Evolutionary conservation across 2,329 filamentous ascomycete genomes (phyloP), one percentile per base, ranked within the genome.

Genomic region (Zalaria obscura): DNA sequence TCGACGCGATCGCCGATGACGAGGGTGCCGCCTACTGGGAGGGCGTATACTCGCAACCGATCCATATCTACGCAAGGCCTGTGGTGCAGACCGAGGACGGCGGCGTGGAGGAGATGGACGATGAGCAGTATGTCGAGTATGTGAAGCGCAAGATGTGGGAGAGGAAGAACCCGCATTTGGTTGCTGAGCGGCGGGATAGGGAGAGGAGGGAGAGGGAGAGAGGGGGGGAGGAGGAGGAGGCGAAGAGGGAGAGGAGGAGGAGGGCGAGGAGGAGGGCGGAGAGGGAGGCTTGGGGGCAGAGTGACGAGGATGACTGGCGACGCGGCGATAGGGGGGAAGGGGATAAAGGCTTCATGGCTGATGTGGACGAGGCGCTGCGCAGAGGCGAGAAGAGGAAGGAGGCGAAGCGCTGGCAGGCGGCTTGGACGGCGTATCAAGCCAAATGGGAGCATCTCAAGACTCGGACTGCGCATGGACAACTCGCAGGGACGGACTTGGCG

Each of bases 11-110:
- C 62, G 89, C 87, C 32, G 91, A 98, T 61, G 89, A 96, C 56
- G 91, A 98, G 63, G 91, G 89, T 37, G 91, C 91, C 2, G 75
- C 78, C 5, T 98, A 91, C 65, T 98, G 91, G 91, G 82, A 95
- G 59, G 76, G 77, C 10, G 84, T 98, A n/a, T 98, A 96, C 62
- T 88, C 87, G 1, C 89, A 96, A 58, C 89, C 91, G 0, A 82
- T 96, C 39, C 87, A 95, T 61, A 75, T 77, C 5, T 95, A 93
- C 57, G 58, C 76, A 3, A 93, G 93, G 55, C 62, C 75, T 0
- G 68, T 70, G 0, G 67, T 55, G 73, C 73, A 47, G 60, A 78
- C 54, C 40, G 64, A 48, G 39, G 63, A 51, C 33, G 75, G 73
- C 10, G 67, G 71, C 44, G 67, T 94, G 8, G 86, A 94, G 60